Base-by-base conservation (phyloP, 2,329 filamentous ascomycete genomes). In the Cladosporium sp. region DNA sequence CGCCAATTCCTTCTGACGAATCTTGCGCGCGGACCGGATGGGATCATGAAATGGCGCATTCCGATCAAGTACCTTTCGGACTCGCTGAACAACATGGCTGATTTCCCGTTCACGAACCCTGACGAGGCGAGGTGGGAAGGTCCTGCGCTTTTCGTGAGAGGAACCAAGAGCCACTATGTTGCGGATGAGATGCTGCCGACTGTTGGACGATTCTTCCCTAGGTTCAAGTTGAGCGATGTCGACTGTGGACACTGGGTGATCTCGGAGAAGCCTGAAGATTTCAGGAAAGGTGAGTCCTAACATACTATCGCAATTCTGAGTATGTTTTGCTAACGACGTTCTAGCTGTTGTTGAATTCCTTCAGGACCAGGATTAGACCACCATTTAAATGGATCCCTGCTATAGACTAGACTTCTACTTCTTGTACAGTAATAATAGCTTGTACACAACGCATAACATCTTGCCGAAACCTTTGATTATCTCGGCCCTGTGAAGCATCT, bases 1-100 rank as follows among this genome's bases (percentile, higher is more conserved):
- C 87, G 94, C 2, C 92, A 97, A 70, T 99, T 97, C 73, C 82
- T 99, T 15, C 83, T 99, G 0, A 90, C 89, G 11, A 99, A 97
- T 71, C 79, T 97, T 39, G 75, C 88, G 65, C 84, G 86, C 5
- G 68, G 74, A 3, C 75, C 80, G 3, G 76, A 80, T 52, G 78
- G 82, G 34, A 78, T 78, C 2, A 82, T 88, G 66, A 86, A 84
- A 66, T 97, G 94, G 75, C 84, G 90, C 28, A 85, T 97, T 3
- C 93, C 94, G 0, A 77, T 99, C 11, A 80, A 82, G 49, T 86
- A 84, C 3, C 78, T 99, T 0, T 86, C 81, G 3, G 79, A 81
- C 50, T 80, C 86, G 0, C 78, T 99, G 40, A 83, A 86, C 65
- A 80, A 89, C 63, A 84, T 97, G 77, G 91, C 89, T 1, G 90